Evolutionary conservation across 176 grass and related monocot genomes (phyloP), one percentile per base, ranked within the genome.

Genomic region (Chrysopogon serrulatus): DNA sequence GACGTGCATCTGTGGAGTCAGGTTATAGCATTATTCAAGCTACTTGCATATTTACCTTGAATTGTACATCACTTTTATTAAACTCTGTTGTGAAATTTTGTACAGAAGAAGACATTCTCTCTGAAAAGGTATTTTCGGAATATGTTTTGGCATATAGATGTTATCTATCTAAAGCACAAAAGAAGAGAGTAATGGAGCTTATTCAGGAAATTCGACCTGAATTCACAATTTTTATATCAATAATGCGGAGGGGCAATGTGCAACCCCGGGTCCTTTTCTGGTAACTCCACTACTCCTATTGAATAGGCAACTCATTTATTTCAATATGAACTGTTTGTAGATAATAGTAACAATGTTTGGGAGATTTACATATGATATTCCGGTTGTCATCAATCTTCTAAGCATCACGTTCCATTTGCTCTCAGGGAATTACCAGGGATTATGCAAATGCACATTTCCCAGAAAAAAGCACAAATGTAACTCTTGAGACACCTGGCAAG

Each of bases 381-480:
- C 8, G 59, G 12, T 60, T 68, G 28, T 53, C 2, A 34, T 49
- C 62, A 51, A 65, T 41, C 66, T 33, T 61, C 56, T 60, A 1
- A 61, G 24, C 69, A 45, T 30, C 69, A 45, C 49, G 3, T 42
- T 83, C 41, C n/a, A 23, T 64, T 66, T 72, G 21, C 27, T 85
- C 65, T 56, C 41, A 89, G 90, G 61, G 47, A n/a, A 77, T 92
- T 51, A 60, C 83, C 10, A 89, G 34, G 35, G 4, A 41, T 3
- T 92, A 89, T 82, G 75, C 82, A 12, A 10, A 3, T 11, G n/a
- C 32, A 31, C 35, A 88, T 80, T 80, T 86, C 15, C 78, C 72
- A 45, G 39, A 30, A 27, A 5, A 8, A 76, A 83, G 36, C 28
- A 73, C 67, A 79, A 69, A 11, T 30, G 42, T 86, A 33, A 37